Evolutionary conservation across 2,329 filamentous ascomycete genomes (phyloP), one percentile per base, ranked within the genome.

Genomic region (Aspergillus novofumigatus): DNA sequence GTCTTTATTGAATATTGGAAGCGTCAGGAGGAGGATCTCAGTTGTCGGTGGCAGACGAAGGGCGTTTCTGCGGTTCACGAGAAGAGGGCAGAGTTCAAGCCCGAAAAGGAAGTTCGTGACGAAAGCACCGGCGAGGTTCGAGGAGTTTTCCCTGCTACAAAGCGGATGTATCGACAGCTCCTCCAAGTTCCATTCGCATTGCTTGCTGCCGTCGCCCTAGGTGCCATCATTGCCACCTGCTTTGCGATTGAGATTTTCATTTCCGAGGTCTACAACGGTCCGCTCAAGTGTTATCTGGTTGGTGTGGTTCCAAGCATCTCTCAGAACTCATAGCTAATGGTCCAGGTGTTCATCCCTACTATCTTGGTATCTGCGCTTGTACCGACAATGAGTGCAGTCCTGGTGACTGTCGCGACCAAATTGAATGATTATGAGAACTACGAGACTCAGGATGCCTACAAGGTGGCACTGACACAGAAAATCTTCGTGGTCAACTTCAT

Each of bases 401-500:
- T 99, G n/a, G 93, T 90, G 35, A 83, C 79, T 21, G 83, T 94
- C 63, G 94, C 94, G 3, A 88, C 88, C 21, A 84, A 80, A 53
- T 80, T 99, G 25, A 97, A 90, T 0, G 82, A 91, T 26, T 86
- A 87, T 65, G 94, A 99, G 70, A 99, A 99, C 70, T 97, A 97
- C 72, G 90, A 94, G 68, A 97, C 91, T 0, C 84, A 89, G 55
- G 89, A 92, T 62, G 87, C 86, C 2, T 89, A 97, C 67, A 86
- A 96, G 61, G 86, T 88, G 25, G 90, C 92, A 2, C 82, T 97
- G 70, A 91, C 94, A 1, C 88, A 90, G 61, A 99, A 99, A 78
- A 88, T 96, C 52, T 97, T 99, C 68, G 87, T 97, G n/a, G 84
- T 97, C 65, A 96, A 97, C 78, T 97, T 97, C 75, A 93, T 97